Base-by-base conservation (phyloP, 2,329 filamentous ascomycete genomes). In the Falciphora oryzae region DNA sequence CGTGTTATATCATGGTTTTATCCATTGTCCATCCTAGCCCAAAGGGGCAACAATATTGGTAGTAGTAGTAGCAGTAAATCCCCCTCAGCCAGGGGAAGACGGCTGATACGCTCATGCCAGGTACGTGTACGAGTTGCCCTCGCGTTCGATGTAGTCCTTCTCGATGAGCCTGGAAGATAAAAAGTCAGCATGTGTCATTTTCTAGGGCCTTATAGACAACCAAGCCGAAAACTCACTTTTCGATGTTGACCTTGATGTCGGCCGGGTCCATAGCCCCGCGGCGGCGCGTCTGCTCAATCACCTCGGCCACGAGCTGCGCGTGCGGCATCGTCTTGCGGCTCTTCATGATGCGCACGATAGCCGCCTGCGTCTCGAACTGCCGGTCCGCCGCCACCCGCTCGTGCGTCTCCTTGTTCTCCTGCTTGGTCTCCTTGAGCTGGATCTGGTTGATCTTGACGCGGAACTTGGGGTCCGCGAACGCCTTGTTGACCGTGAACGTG, bases 361-460 rank as follows among this genome's bases (percentile, higher is more conserved):
- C 94, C 0, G 95, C 95, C 76, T 99, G 95, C 0, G 93, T 97
- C 79, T 99, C 96, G 72, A 96, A 97, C 73, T 97, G 92, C 62
- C 95, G 83, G 73, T 99, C 95, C 63, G 91, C 90, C 0, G 89
- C 89, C 5, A 99, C 92, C 58, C 92, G 86, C 76, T 97, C 90
- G 76, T 98, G 93, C 1, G 93, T 98, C 71, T 90, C 92, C 76
- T 93, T 91, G 78, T 97, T 97, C 78, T 99, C 95, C 73, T 94
- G 90, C 71, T 90, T 91, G 0, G 95, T 98, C 78, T 99, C 95
- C 78, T 95, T 96, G 62, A 97, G 85, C 77, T 99, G 95, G 70
- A 99, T 95, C 77, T 97, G 94, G 78, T 98, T 99, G 81, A 99
- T 97, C 81, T 99, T 99, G 78, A 99, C 89, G 65, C 93, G 88